These are phyloP conservation scores for Senna siamea DNA, from an alignment of 306 rosid genomes.

Conservation along the genomic window DNA sequence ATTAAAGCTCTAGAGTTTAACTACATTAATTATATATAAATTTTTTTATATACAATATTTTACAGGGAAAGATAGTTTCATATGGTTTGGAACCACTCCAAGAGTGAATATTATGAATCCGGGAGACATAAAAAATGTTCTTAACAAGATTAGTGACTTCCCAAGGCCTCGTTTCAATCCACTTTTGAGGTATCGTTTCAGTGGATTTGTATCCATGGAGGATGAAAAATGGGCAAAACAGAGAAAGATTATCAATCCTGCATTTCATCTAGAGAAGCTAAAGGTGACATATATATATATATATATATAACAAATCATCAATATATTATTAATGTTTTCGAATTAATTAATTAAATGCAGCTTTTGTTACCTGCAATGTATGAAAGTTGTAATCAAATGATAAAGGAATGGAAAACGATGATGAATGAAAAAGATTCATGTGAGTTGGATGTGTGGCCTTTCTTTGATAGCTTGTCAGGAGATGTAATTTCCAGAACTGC, in stretches of 20 bases:
- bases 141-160: conserved; percentile 15
- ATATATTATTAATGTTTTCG: too few species aligned
- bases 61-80: too few species aligned
- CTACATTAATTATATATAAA: too few species aligned
- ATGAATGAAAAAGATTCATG: conserved; percentile 14
- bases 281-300: conserved; percentile 40
- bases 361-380: conserved; percentile 32
- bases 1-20: too few species aligned
- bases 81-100: conserved; percentile 48
- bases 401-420: conserved; percentile 27
- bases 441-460: conserved; percentile 45
- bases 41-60: too few species aligned
- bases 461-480: conserved; percentile 18
- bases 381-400: conserved; percentile 26
- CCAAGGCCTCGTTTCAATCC: conserved; percentile 24
- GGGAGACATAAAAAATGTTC: conserved; percentile 34
- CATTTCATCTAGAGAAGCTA: conserved; percentile 46
- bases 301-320: too few species aligned
- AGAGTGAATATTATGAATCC: conserved; percentile 39
- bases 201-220: conserved; percentile 21
- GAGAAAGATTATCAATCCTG: conserved; percentile 43
- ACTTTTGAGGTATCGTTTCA: not conserved
- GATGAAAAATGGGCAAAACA: conserved; percentile 51
- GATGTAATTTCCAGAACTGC: conserved; percentile 52
- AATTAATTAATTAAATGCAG: conserved; percentile 9